phyloP scores from a whole-genome alignment of 306 rosid genomes.

The Medicago lupulina region DNA sequence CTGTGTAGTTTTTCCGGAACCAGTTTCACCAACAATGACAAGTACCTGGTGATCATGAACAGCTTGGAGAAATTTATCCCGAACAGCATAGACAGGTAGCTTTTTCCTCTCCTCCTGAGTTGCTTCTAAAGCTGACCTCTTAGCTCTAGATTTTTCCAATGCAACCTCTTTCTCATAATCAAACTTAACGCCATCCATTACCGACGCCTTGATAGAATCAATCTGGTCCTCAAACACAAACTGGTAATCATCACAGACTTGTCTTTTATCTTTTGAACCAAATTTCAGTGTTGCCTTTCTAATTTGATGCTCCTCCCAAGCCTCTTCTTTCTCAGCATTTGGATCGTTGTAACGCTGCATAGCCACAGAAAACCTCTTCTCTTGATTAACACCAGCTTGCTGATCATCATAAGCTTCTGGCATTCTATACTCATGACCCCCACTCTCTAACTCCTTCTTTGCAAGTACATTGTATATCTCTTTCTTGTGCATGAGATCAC shows the following conservation, averaged over 20 bases:
- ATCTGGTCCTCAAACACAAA: background rate
- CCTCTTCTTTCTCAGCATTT: constrained; percentile 27
- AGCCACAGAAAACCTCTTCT: background rate
- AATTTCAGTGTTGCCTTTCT: background rate
- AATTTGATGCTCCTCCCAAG: background rate
- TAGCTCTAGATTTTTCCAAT: background rate
- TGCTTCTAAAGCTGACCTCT: background rate
- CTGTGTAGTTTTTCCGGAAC: constrained; percentile 63
- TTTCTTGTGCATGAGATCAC: background rate
- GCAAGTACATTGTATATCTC: no score
- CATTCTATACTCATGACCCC: no score
- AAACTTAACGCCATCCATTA: no score
- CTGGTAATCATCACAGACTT: background rate
- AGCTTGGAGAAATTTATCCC: no score
- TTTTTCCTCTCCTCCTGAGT: background rate
- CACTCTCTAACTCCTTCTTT: no score
- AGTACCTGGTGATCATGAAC: no score
- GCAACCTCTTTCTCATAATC: no score
- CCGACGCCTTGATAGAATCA: constrained; percentile 55
- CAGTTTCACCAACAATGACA: no score
- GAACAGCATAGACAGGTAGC: no score
- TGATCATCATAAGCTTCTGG: background rate
- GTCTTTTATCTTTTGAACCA: no score
- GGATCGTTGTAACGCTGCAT: background rate
- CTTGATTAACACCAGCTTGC: background rate